These are phyloP conservation scores for Podaxis carcinomalis DNA, from an alignment of 768 basidiomycete species.

Conservation along the genomic window DNA sequence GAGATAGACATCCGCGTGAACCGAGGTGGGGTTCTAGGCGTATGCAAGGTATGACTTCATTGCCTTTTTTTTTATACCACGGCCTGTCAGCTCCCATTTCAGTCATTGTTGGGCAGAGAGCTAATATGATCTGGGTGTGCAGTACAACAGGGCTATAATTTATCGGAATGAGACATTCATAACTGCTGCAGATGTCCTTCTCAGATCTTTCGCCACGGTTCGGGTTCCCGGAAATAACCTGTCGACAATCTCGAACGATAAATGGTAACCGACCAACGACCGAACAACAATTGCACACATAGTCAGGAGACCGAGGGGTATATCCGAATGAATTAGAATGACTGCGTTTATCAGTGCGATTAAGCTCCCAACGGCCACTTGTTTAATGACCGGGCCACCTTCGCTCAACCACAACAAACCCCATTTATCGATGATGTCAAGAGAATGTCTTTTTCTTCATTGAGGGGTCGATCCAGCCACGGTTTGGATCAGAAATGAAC, in stretches of 20 bases:
- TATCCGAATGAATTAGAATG: not conserved
- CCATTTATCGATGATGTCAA: not conserved
- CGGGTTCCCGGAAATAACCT: not conserved
- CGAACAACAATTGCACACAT: not conserved
- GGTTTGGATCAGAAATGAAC: not conserved
- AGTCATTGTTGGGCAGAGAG: not conserved
- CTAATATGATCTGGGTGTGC: not conserved
- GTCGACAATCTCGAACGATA: not conserved
- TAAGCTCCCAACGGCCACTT: not conserved
- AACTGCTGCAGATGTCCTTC: not conserved
- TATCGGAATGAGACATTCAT: not conserved
- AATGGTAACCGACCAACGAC: not conserved
- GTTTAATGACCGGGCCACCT: not conserved
- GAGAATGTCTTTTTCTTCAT: not conserved
- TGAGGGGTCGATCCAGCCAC: not conserved
- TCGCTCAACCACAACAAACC: not conserved
- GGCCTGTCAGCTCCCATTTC: not conserved
- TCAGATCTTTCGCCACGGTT: not conserved
- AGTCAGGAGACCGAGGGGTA: not conserved
- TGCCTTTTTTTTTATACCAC: not conserved
- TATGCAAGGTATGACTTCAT: not conserved
- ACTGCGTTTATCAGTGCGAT: not conserved
- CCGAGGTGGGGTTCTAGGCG: not conserved
- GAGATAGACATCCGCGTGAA: not conserved
- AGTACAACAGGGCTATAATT: not conserved